phyloP scores from a whole-genome alignment of 2,329 filamentous ascomycete genomes.

The Trichoderma sp. region DNA sequence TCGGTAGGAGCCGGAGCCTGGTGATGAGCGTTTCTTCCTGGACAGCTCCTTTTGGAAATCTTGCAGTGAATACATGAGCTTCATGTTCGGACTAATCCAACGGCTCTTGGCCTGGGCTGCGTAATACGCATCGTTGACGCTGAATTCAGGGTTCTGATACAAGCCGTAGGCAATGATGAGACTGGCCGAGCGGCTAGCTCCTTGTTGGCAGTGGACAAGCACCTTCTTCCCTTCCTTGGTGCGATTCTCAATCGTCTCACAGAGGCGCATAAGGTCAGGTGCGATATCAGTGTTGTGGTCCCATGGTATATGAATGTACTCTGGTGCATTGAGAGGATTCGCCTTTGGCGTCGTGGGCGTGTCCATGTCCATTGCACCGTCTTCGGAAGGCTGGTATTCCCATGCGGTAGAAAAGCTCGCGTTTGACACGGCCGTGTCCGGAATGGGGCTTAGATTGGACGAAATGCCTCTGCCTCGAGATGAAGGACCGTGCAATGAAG shows the following conservation, averaged over 20 bases:
- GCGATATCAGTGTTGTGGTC: constrained; percentile 87
- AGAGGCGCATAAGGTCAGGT: constrained; percentile 69
- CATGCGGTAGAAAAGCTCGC: constrained; percentile 60
- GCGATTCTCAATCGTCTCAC: constrained; percentile 70
- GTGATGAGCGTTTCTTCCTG: constrained; percentile 47
- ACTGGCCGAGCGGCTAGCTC: constrained; percentile 79
- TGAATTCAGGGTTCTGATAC: constrained; percentile 72
- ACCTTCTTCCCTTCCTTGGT: constrained; percentile 73
- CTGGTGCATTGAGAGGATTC: constrained; percentile 53
- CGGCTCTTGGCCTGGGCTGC: constrained; percentile 75
- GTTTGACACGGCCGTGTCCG: constrained; percentile 56
- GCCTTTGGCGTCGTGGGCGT: constrained; percentile 57
- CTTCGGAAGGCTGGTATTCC: constrained; percentile 48
- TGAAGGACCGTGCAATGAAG: constrained; percentile 8
- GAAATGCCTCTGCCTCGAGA: constrained; percentile 3
- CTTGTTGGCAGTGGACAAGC: constrained; percentile 80
- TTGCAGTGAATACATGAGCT: constrained; percentile 82
- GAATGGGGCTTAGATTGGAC: constrained; percentile 35
- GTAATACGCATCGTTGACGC: constrained; percentile 80
- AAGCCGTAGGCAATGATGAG: constrained; percentile 83
- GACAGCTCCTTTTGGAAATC: constrained; percentile 69
- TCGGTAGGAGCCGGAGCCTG: constrained; percentile 45
- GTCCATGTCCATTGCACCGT: constrained; percentile 39
- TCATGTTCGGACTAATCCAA: constrained; percentile 92
- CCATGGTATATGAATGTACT: constrained; percentile 86